Conservation (phyloP, 108 stramenopile species). For the Nitzschia palea region DNA sequence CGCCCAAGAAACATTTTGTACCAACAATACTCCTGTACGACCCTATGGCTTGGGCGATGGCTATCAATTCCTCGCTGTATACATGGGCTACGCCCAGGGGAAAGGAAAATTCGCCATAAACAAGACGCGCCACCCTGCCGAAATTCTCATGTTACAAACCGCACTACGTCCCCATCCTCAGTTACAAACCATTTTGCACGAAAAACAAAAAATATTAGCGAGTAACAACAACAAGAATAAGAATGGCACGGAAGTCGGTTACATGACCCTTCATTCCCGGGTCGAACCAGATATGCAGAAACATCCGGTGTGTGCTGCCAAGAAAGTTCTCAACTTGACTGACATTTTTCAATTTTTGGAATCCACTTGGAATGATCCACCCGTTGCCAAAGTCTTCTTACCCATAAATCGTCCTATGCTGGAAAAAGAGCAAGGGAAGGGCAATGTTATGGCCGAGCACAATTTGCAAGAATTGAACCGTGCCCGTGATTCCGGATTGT, state of each 20-base stretch:
- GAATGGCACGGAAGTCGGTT: background rate
- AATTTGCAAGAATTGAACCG: constrained; percentile 30
- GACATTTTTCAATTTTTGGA: constrained; percentile 29
- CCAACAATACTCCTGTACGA: background rate
- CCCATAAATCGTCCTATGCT: constrained; percentile 27
- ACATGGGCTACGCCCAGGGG: constrained; percentile 14
- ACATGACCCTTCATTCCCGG: constrained; percentile 38
- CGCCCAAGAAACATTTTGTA: background rate
- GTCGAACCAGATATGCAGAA: constrained; percentile 45
- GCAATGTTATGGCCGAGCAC: constrained; percentile 20
- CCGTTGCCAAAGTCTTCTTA: constrained; percentile 22
- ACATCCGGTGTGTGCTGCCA: constrained; percentile 19
- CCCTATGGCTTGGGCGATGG: constrained; percentile 4
- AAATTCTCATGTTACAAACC: constrained; percentile 28
- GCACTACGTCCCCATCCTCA: constrained; percentile 33
- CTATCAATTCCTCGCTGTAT: constrained; percentile 2
- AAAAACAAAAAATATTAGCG: background rate
- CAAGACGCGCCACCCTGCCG: constrained; percentile 19
- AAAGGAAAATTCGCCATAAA: background rate
- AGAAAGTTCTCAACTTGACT: constrained; percentile 24
- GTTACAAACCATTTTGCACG: constrained; percentile 4
- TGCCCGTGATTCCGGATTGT: constrained; percentile 19
- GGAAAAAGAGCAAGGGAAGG: constrained; percentile 26
- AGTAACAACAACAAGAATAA: background rate
- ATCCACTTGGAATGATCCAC: constrained; percentile 19